Conservation (phyloP, 169 alveolate genomes). For the Plasmodium cynomolgi region DNA sequence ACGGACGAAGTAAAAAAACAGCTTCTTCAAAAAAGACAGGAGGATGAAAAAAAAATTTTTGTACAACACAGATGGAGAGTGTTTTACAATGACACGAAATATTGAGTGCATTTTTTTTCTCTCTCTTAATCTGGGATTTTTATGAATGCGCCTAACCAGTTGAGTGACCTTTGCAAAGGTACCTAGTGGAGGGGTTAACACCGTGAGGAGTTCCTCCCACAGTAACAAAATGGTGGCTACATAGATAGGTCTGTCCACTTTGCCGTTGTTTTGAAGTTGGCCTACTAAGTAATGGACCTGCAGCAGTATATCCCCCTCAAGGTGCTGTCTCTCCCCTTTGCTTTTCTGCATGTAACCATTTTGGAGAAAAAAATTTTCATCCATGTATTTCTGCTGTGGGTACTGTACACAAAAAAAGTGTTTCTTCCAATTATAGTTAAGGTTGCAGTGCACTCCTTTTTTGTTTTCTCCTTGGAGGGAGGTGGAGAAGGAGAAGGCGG, state of each 20-base stretch:
- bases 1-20: conserved; percentile 24
- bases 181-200: background rate
- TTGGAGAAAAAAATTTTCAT: background rate
- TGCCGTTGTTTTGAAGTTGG: background rate
- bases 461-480: background rate
- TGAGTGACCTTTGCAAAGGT: background rate
- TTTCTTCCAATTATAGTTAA: background rate
- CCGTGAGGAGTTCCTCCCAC: conserved; percentile 44
- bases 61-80: conserved; percentile 16
- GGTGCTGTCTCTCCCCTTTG: background rate
- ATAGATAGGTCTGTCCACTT: conserved; percentile 4
- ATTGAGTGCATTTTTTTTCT: conserved; percentile 17
- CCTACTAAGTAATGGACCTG: conserved; percentile 1
- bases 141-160: conserved; percentile 11
- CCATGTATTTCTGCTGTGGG: background rate
- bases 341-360: background rate
- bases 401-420: background rate
- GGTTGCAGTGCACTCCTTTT: background rate
- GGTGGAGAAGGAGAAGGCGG: background rate
- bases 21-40: conserved; percentile 26
- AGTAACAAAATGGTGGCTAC: conserved; percentile 5
- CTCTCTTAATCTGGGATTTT: background rate
- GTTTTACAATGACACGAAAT: background rate
- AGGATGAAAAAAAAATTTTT: conserved; percentile 39
- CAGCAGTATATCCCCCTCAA: background rate